Evolutionary conservation across 1,284 basidiomycete genomes (phyloP), one percentile per base, ranked within the genome.

Genomic region (Rhizopogon hawkerae): DNA sequence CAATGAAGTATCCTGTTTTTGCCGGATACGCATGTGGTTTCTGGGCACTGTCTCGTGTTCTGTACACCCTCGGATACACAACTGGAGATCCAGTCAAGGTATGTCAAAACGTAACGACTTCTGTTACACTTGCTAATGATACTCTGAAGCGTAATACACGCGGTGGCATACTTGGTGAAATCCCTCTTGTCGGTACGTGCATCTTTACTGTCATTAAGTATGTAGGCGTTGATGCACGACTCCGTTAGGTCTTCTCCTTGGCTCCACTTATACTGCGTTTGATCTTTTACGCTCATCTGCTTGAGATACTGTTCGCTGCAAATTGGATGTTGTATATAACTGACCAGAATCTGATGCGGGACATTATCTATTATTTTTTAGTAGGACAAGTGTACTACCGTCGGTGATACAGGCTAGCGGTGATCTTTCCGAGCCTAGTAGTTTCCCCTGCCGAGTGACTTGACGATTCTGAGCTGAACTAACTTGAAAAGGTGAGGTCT

Each of bases 31-130:
- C 62, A 10, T 62, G 64, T 43, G 54, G 48, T 7, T 55, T 61
- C n/a, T 71, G 67, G 66, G 48, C 61, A 23, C 34, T 70, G 29
- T 58, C 60, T 0, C 61, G 71, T 21, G 60, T 71, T 29, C 48
- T 67, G 35, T 74, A 65, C 36, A 71, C 64, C 34, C 53, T 60
- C 9, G 63, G 61, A 2, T 67, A 68, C 42, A 38, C 46, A 2
- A 47, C 58, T 2, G 62, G 65, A 11, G 57, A 64, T 18, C 58
- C 61, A 7, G 23, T 39, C 16, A 63, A 65, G 58, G 65, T 66
- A 46, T n/a, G 52, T 59, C 55, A 47, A 7, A 29, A 59, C 14
- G 46, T 49, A 1, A 49, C 50, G n/a, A 13, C 38, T 5, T 38
- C 11, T 4, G 8, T 11, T 13, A n/a, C 26, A 18, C 31, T n/a